Percentiles rank a stretch among this genome's conserved stretches.
Evolutionary conservation across 2,329 filamentous ascomycete species (phyloP).

Genomic region (Cercospora beticola): DNA sequence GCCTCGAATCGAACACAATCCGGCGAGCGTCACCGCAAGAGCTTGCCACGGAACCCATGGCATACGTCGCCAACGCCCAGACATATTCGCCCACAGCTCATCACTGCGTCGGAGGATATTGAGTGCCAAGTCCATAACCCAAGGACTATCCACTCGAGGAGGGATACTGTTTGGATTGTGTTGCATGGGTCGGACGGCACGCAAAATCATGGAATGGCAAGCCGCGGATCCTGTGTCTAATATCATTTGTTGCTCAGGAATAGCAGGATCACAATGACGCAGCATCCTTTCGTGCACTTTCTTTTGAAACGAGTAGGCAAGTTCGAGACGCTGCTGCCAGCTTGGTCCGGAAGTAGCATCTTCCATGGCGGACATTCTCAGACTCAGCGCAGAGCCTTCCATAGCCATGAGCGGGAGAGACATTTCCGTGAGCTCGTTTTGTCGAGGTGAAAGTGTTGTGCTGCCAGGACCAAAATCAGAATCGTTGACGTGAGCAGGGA

Average conservation of each 20-base stretch:
- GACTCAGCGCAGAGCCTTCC: conserved; percentile 20
- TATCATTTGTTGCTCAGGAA: conserved; percentile 28
- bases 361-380: conserved; percentile 23
- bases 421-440: conserved; percentile 35
- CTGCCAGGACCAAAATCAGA: conserved; percentile 32
- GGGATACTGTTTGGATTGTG: conserved; percentile 26
- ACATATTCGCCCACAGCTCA: conserved; percentile 31
- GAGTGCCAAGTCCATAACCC: conserved; percentile 42
- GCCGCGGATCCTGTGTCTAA: conserved; percentile 25
- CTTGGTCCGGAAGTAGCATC: conserved; percentile 21
- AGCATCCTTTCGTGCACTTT: conserved; percentile 29
- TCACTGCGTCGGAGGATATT: conserved; percentile 45
- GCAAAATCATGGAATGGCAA: conserved; percentile 30
- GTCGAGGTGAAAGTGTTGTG: conserved; percentile 23
- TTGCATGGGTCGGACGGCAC: conserved; percentile 35
- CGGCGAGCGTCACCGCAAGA: conserved; percentile 54
- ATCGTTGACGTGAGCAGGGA: conserved; percentile 37
- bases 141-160: conserved; percentile 35
- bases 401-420: conserved; percentile 27
- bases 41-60: conserved; percentile 58
- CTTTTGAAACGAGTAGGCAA: conserved; percentile 30
- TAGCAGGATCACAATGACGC: conserved; percentile 29
- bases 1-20: conserved; percentile 51
- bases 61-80: conserved; percentile 50
- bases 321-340: conserved; percentile 34